These are phyloP conservation scores for Ceratobasidium papillatum DNA, from an alignment of 1,284 basidiomycete genomes.

Conservation along the genomic window DNA sequence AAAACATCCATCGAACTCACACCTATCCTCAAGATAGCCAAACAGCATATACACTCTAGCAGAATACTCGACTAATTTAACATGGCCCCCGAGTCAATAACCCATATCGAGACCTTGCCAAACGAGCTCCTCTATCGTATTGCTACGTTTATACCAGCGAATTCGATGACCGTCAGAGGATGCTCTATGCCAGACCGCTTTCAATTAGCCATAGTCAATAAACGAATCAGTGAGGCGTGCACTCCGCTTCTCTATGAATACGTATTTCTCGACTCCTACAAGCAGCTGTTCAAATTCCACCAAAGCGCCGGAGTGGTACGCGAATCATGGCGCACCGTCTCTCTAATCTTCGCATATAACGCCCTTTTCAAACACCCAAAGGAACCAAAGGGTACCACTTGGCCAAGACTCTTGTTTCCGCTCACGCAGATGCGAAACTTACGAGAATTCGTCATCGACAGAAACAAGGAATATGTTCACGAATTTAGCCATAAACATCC, in stretches of 20 bases:
- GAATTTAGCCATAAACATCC: background rate
- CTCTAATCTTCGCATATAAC: background rate
- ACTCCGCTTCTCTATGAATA: slow-evolving; percentile 27
- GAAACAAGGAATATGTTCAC: background rate
- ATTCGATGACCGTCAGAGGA: background rate
- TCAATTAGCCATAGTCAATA: slow-evolving; percentile 5
- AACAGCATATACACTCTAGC: background rate
- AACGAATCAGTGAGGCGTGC: background rate
- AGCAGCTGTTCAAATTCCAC: slow-evolving; percentile 7
- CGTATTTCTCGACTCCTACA: slow-evolving; percentile 15
- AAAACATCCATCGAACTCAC: background rate
- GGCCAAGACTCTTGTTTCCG: background rate
- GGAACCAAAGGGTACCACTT: background rate
- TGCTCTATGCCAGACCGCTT: slow-evolving; percentile 11
- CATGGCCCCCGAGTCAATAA: background rate
- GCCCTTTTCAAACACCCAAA: background rate
- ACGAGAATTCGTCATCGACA: slow-evolving; percentile 1
- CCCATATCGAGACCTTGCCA: slow-evolving; percentile 7
- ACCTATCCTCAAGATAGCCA: background rate
- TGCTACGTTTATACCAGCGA: slow-evolving; percentile 25
- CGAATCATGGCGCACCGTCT: slow-evolving; percentile 9
- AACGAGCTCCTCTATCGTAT: slow-evolving; percentile 26
- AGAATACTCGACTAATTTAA: background rate
- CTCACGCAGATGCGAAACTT: background rate
- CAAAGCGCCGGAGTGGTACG: slow-evolving; percentile 7